Evolutionary conservation across 306 rosid species (phyloP), one percentile per base, ranked within the genome.

Genomic region (Vigna trinervia): DNA sequence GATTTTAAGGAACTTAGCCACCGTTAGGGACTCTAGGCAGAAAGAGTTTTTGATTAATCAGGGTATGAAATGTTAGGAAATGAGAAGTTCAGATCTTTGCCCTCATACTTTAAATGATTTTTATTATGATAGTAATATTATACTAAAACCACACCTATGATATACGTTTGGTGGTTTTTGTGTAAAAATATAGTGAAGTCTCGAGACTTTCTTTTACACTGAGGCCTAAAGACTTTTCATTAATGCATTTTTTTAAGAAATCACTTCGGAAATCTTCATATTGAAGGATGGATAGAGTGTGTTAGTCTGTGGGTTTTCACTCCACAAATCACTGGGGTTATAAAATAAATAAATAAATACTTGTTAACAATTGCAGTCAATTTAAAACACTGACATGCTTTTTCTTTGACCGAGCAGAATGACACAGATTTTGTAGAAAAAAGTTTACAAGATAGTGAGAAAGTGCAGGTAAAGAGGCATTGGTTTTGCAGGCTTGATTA

Each of bases 371-470:
- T 65, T 58, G 69, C 30, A 28, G 63, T 66, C 54, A 45, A 73
- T 64, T 68, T 11, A 20, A 53, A 75, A 43, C 41, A 36, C 47
- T 50, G 2, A 12, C 1, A 39, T n/a, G 9, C 6, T 74, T 15
- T 56, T 47, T 48, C 62, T 69, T 74, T 62, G 52, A 67, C 50
- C 14, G 57, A 28, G 54, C 91, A 92, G 97, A 86, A 80, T 75
- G 94, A 94, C 81, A 76, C 0, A 54, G 92, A 79, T 69, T 88
- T 86, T 64, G 84, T 89, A 64, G 87, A 84, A 73, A 87, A 53
- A 77, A 94, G 98, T 81, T 88, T 94, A 69, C 83, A 81, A 53
- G 98, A 90, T 2, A 92, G 98, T 56, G 97, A 90, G 80, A 82
- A 72, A 82, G 98, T 94, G 43, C 98, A 91, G 98, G 98, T 94